phyloP scores from a whole-genome alignment of 352 stramenopile species.

The Phytophthora idaei region DNA sequence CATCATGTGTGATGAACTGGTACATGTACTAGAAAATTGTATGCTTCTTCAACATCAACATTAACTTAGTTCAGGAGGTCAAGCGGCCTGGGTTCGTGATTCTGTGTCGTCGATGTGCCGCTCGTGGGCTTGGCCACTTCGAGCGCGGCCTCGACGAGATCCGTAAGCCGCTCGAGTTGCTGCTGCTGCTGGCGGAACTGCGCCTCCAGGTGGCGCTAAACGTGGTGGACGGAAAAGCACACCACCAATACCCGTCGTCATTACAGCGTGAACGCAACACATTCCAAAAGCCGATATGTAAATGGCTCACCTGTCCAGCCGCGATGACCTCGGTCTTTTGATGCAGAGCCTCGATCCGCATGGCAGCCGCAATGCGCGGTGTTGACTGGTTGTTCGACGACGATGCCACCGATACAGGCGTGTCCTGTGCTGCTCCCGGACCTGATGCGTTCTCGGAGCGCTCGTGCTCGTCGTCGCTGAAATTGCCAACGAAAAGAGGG shows the following conservation, averaged over 20 bases:
- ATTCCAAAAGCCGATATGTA: background rate
- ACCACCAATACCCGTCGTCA: constrained; percentile 6
- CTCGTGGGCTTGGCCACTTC: background rate
- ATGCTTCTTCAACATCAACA: constrained; percentile 20
- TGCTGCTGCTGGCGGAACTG: constrained; percentile 45
- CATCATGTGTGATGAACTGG: background rate
- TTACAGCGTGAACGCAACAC: background rate
- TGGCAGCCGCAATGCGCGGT: constrained; percentile 26
- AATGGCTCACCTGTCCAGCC: constrained; percentile 38
- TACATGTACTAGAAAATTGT: constrained; percentile 5
- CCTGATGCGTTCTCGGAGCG: background rate
- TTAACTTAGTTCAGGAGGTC: constrained; percentile 24
- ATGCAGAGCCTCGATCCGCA: constrained; percentile 37
- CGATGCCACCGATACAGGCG: constrained; percentile 14
- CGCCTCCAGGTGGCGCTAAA: constrained; percentile 42
- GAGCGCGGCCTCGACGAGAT: constrained; percentile 36
- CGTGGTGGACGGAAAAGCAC: background rate
- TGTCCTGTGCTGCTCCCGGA: constrained; percentile 3
- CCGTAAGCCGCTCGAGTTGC: constrained; percentile 45
- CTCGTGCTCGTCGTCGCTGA: constrained; percentile 28
- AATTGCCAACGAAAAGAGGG: constrained; percentile 30
- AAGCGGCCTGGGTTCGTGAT: background rate
- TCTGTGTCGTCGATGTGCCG: constrained; percentile 5
- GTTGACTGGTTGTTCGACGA: constrained; percentile 23
- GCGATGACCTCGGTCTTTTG: constrained; percentile 41